These are phyloP conservation scores for Saccharomycopsis olivae DNA, from an alignment of 805 yeast genomes.

Conservation along the genomic window DNA sequence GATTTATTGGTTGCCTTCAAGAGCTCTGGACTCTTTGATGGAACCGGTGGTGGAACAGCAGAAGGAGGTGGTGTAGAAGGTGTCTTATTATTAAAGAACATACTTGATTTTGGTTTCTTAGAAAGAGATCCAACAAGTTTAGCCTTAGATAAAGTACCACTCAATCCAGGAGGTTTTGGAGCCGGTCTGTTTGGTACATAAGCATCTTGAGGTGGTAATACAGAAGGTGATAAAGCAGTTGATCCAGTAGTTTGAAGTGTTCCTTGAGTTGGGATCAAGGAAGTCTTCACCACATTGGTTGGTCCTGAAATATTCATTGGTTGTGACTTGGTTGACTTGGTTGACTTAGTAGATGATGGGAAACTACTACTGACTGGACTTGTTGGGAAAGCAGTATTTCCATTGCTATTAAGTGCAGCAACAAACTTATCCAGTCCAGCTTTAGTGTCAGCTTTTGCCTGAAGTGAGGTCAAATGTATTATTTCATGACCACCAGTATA, in stretches of 20 bases:
- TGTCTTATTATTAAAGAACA: background rate
- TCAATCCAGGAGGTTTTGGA: slow-evolving; percentile 41
- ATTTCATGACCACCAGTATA: slow-evolving; percentile 16
- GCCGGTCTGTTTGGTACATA: slow-evolving; percentile 62
- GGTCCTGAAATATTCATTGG: slow-evolving; percentile 7
- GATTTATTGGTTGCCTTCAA: slow-evolving; percentile 14
- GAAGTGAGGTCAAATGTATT: slow-evolving; percentile 13
- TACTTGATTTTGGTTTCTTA: background rate
- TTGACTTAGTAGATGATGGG: too few species aligned
- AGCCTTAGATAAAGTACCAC: background rate
- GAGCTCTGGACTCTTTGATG: slow-evolving; percentile 15
- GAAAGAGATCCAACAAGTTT: background rate
- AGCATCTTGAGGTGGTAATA: background rate
- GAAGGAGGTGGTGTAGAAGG: slow-evolving; percentile 10
- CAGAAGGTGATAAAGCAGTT: background rate
- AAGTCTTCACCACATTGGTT: slow-evolving; percentile 11
- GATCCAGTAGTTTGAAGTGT: background rate
- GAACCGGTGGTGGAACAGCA: slow-evolving; percentile 17
- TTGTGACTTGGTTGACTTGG: too few species aligned
- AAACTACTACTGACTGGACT: background rate
- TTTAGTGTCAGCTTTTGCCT: slow-evolving; percentile 9
- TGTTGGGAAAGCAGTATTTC: too few species aligned
- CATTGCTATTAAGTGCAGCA: background rate
- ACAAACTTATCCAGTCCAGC: background rate
- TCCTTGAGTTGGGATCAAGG: slow-evolving; percentile 2